Conservation (phyloP, 2,329 filamentous ascomycete species). For the Fusarium torulosum region DNA sequence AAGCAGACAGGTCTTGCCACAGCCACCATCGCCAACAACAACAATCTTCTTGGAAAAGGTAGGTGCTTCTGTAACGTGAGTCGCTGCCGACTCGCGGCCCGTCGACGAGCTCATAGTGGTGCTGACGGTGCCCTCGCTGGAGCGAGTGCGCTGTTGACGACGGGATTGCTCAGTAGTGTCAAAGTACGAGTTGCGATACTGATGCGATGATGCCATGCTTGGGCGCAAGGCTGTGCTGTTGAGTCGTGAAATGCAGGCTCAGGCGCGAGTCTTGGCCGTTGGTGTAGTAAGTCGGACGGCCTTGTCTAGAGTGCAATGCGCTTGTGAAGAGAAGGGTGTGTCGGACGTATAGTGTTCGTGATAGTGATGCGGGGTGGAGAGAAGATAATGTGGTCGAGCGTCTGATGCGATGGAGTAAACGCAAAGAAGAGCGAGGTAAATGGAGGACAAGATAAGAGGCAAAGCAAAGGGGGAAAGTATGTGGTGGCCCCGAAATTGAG, state of each 20-base stretch:
- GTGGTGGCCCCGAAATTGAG: conserved; percentile 4
- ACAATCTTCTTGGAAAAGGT: conserved; percentile 99
- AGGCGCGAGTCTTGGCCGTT: conserved; percentile 37
- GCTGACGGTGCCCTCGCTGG: conserved; percentile 91
- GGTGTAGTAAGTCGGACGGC: conserved; percentile 2
- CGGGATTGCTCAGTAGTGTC: conserved; percentile 56
- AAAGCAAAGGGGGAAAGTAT: conserved; percentile 1
- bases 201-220: conserved; percentile 66
- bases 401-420: conserved; percentile 33
- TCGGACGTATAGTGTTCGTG: conserved; percentile 19
- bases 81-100: conserved; percentile 81
- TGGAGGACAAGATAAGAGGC: conserved; percentile 8
- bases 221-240: conserved; percentile 39
- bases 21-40: conserved; percentile 96
- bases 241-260: conserved; percentile 33
- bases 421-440: conserved; percentile 13
- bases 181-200: conserved; percentile 69
- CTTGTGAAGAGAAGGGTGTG: conserved; percentile 2
- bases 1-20: conserved; percentile 97
- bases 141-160: conserved; percentile 69
- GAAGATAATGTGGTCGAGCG: conserved; percentile 20
- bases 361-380: conserved; percentile 38
- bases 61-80: conserved; percentile 89
- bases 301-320: conserved; percentile 12
- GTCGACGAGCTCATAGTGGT: conserved; percentile 83